A percentile compares a stretch with the other conserved stretches of the same genome.
phyloP scores from a whole-genome alignment of 78 protist genomes.

The Protostelium mycophagum region DNA sequence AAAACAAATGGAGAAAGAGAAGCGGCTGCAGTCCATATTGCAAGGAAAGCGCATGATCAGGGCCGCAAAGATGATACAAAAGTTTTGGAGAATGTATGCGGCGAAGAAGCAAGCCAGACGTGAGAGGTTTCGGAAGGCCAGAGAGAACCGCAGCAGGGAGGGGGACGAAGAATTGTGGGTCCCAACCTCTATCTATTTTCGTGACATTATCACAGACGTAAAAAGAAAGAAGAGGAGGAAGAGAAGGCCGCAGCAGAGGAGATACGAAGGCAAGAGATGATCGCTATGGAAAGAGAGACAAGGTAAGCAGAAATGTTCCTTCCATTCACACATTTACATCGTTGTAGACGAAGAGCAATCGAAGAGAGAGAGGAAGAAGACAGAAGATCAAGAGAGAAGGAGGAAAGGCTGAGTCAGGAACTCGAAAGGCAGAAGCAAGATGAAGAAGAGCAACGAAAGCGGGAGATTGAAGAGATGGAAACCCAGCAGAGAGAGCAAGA shows the following conservation, averaged over 20 bases:
- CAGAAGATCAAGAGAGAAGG: neutral
- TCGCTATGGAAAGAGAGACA: too few species aligned
- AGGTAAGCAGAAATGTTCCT: too few species aligned
- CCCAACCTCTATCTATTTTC: neutral
- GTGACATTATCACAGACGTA: neutral
- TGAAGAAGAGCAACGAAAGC: neutral
- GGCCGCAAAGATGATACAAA: neutral
- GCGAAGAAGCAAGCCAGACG: neutral
- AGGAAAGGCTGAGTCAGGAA: neutral
- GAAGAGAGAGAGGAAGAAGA: neutral
- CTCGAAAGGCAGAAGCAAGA: neutral
- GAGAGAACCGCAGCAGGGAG: neutral
- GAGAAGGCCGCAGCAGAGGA: neutral
- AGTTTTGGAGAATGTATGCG: neutral
- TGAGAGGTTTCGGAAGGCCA: neutral
- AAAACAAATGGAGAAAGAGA: neutral
- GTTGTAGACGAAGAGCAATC: too few species aligned
- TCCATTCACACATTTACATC: too few species aligned
- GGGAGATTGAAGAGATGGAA: neutral
- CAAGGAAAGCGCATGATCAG: neutral
- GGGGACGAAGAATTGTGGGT: neutral
- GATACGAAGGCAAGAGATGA: neutral
- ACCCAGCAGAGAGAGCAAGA: neutral
- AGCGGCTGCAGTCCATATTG: neutral
- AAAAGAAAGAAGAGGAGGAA: neutral